Percentiles rank a stretch among this genome's conserved stretches.
Evolutionary conservation across 2,329 filamentous ascomycete genomes (phyloP).

Genomic region (Alternaria sp.): DNA sequence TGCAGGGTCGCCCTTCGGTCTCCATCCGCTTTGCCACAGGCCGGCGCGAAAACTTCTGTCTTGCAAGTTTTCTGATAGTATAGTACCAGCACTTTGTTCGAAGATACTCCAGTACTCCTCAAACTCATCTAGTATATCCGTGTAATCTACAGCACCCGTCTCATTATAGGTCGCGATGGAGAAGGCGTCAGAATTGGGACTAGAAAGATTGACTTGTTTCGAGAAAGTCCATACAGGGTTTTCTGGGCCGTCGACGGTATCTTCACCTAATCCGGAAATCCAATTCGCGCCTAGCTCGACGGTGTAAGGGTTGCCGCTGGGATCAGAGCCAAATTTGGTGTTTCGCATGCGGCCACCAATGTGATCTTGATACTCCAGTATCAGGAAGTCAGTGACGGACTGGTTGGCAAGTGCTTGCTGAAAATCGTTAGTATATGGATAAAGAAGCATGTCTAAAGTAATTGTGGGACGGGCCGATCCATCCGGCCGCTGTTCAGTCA

Average conservation of each 20-base stretch:
- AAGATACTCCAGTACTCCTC: constrained; percentile 58
- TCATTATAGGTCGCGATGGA: constrained; percentile 69
- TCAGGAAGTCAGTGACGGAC: constrained; percentile 70
- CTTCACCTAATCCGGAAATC: constrained; percentile 60
- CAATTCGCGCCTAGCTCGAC: constrained; percentile 76
- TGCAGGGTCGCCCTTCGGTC: constrained; percentile 64
- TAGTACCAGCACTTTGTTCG: constrained; percentile 63
- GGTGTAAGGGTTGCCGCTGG: constrained; percentile 61
- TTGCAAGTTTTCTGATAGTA: constrained; percentile 68
- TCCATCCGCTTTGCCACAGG: constrained; percentile 69
- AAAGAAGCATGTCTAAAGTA: neutral
- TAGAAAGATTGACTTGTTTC: constrained; percentile 66
- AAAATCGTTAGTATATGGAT: neutral
- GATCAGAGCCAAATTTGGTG: constrained; percentile 63
- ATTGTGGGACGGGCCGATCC: neutral
- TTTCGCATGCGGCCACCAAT: constrained; percentile 71
- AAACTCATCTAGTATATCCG: constrained; percentile 60
- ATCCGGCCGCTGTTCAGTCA: neutral
- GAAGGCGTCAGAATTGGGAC: constrained; percentile 66
- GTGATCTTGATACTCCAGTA: constrained; percentile 69
- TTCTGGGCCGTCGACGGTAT: constrained; percentile 48
- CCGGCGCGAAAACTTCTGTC: constrained; percentile 69
- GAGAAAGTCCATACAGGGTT: constrained; percentile 71
- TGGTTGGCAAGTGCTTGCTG: constrained; percentile 68
- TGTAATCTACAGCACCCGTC: constrained; percentile 63